These are phyloP conservation scores for Chrysoporthe cubensis DNA, from an alignment of 2,329 filamentous ascomycete species.

Conservation along the genomic window DNA sequence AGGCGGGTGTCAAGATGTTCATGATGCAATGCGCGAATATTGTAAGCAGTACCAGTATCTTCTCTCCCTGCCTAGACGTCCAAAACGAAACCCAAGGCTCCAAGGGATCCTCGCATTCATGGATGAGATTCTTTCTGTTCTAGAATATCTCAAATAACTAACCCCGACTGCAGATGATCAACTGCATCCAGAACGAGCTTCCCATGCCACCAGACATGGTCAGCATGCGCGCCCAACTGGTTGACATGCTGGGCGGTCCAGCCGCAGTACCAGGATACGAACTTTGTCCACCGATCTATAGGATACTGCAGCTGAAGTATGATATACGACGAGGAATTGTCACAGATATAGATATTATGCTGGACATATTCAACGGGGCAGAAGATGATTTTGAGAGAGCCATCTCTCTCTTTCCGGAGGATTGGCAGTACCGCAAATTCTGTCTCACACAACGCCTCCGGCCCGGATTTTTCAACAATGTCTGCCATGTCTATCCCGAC, in stretches of 20 bases:
- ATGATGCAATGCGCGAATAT: conserved; percentile 56
- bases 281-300: conserved; percentile 50
- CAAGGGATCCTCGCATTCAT: no score
- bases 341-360: conserved; percentile 45
- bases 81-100: no score
- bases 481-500: conserved; percentile 52
- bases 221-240: conserved; percentile 50
- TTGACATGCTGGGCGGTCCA: conserved; percentile 37
- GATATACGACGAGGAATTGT: conserved; percentile 47
- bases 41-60: not conserved
- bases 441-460: conserved; percentile 43
- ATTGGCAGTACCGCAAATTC: conserved; percentile 49
- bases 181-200: conserved; percentile 53
- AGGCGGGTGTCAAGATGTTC: conserved; percentile 55
- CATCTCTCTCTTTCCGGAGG: conserved; percentile 43
- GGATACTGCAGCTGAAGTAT: conserved; percentile 51
- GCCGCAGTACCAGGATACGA: conserved; percentile 46
- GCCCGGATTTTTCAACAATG: conserved; percentile 45
- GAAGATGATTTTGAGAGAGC: conserved; percentile 49
- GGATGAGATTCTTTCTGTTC: no score
- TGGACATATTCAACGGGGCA: conserved; percentile 43
- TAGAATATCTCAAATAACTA: not conserved
- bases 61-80: no score
- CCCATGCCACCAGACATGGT: conserved; percentile 53
- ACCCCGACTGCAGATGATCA: conserved; percentile 43